A percentile compares a stretch with the other conserved stretches of the same genome.
These are phyloP conservation scores for Neoscytalidium dimidiatum DNA, from an alignment of 2,329 filamentous ascomycete species.

Conservation along the genomic window DNA sequence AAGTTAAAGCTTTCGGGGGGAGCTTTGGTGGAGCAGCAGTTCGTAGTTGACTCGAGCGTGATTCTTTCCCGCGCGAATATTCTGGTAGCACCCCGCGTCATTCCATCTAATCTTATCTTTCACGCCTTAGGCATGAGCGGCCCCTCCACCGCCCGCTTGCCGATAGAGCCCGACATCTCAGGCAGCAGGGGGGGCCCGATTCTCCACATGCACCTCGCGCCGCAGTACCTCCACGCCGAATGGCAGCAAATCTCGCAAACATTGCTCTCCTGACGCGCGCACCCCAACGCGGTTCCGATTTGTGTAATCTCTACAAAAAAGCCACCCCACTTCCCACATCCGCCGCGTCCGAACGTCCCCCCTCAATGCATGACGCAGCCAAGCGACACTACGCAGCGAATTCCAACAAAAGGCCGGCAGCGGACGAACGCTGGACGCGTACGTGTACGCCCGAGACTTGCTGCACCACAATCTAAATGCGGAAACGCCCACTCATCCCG, in stretches of 20 bases:
- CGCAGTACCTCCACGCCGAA: too few relatives aligned
- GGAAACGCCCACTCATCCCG: background rate
- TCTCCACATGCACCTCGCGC: too few relatives aligned
- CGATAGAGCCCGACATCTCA: too few relatives aligned
- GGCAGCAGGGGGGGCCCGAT: too few relatives aligned
- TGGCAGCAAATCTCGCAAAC: too few relatives aligned
- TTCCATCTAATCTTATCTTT: background rate
- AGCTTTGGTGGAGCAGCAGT: background rate
- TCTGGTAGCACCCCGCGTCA: background rate
- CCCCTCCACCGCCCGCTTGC: background rate
- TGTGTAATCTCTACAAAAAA: too few relatives aligned
- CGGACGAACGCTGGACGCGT: background rate
- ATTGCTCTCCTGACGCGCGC: too few relatives aligned
- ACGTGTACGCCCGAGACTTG: background rate
- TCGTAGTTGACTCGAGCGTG: background rate
- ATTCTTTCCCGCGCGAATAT: background rate
- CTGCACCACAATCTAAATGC: constrained; percentile 2
- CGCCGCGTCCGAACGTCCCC: background rate
- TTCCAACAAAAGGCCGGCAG: background rate
- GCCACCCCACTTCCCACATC: too few relatives aligned
- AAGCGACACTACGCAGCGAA: too few relatives aligned
- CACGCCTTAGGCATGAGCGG: background rate
- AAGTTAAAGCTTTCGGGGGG: background rate
- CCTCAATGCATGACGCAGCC: background rate
- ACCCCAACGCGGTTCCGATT: too few relatives aligned